Evolutionary conservation across 805 yeast species (phyloP), one percentile per base, ranked within the genome.

Genomic region (Metschnikowia anglica): DNA sequence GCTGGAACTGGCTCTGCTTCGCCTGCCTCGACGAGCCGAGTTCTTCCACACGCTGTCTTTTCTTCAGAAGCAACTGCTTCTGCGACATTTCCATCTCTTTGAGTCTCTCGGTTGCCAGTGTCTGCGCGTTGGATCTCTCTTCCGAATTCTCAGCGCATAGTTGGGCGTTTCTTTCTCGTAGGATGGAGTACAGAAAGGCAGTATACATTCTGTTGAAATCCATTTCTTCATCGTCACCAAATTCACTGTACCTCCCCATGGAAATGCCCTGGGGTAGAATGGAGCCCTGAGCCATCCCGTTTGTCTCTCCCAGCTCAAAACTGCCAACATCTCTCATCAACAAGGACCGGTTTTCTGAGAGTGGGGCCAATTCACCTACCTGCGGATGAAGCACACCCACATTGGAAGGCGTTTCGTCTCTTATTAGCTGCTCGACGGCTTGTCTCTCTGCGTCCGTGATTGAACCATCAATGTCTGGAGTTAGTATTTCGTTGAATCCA

Each of bases 1-100:
- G 77, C 48, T 65, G 63, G 39, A 65, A 71, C 13, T 72, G 67
- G 4, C 52, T 23, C 57, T 80, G 81, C 36, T 69, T 54, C 24
- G 56, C 58, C 48, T 73, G 68, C 18, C 88, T 59, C 18, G 61
- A 61, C 10, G 39, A 47, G 34, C 73, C 68, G 12, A 78, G 42
- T 4, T 72, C 76, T 5, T 74, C 74, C 7, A 77, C 61, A 34
- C 59, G 62, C 37, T 58, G 60, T 33, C 75, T 55, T 51, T 80
- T 79, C 35, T 59, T 60, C 2, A 52, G 44, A 2, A 73, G 50
- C 19, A 60, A 60, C 1, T 33, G 26, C 10, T 38, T 20, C 24
- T 57, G 53, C 1, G 43, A 32, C n/a, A 37, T 43, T 18, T 70
- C 44, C 12, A 59, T 29, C 10, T 51, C 59, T 11, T 61, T 59